phyloP scores from a whole-genome alignment of 305 asterid species.

The Euphrasia arctica region DNA sequence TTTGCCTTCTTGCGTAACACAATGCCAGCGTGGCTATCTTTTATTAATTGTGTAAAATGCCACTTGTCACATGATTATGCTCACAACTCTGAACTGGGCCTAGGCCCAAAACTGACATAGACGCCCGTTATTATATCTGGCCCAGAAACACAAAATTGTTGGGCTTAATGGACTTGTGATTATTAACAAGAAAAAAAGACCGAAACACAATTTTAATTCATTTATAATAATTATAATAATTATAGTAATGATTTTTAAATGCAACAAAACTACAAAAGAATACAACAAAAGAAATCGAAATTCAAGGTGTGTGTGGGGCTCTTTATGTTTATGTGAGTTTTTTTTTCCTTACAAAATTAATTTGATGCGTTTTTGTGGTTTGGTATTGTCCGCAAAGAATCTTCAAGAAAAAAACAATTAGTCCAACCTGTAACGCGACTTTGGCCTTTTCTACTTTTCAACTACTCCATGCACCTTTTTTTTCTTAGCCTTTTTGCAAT shows the following conservation, averaged over 20 bases:
- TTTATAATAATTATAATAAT: too few relatives aligned
- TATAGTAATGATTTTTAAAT: neutral
- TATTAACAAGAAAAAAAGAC: too few relatives aligned
- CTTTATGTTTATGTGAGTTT: conserved; percentile 21
- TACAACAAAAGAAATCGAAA: conserved; percentile 26
- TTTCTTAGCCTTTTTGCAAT: conserved; percentile 24
- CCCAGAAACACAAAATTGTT: too few relatives aligned
- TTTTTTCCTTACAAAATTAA: neutral
- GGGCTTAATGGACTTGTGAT: too few relatives aligned
- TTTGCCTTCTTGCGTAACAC: conserved; percentile 16
- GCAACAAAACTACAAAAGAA: neutral
- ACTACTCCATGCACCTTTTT: conserved; percentile 46
- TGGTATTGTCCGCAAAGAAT: conserved; percentile 47
- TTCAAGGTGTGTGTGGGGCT: conserved; percentile 26
- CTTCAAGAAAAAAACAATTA: conserved; percentile 28
- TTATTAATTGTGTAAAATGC: too few relatives aligned
- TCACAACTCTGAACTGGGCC: too few relatives aligned
- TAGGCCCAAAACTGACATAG: too few relatives aligned
- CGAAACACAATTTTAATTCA: too few relatives aligned
- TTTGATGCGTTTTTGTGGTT: conserved; percentile 29
- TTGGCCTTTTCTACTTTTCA: conserved; percentile 67
- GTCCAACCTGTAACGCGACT: conserved; percentile 21
- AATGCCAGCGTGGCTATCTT: conserved; percentile 26
- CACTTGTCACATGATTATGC: too few relatives aligned
- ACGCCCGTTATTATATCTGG: too few relatives aligned